Conservation (phyloP, 345 rosid genomes). For the Lumnitzera racemosa region DNA sequence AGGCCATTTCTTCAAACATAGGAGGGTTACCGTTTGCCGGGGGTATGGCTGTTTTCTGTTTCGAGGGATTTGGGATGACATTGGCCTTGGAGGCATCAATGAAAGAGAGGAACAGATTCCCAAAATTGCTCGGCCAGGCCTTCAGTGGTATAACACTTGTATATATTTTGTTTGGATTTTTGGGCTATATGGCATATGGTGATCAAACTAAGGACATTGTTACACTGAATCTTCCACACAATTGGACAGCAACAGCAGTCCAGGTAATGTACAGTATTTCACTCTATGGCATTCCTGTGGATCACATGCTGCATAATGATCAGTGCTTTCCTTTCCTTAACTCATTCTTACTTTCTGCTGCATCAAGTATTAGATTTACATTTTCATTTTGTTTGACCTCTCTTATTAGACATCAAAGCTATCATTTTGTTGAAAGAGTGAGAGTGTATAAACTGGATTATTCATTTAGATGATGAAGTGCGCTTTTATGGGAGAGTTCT, state of each 20-base stretch:
- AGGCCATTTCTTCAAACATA: slow-evolving; percentile 45
- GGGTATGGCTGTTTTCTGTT: slow-evolving; percentile 91
- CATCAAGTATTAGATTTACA: too few relatives aligned
- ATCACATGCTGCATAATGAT: not conserved
- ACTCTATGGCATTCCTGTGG: not conserved
- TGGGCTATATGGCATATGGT: slow-evolving; percentile 88
- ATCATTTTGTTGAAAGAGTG: too few relatives aligned
- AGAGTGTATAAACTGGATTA: too few relatives aligned
- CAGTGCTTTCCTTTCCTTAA: too few relatives aligned
- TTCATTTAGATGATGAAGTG: too few relatives aligned
- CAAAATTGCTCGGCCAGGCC: slow-evolving; percentile 50
- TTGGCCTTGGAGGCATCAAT: slow-evolving; percentile 73
- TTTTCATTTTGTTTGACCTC: too few relatives aligned
- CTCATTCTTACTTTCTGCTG: too few relatives aligned
- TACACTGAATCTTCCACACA: slow-evolving; percentile 68
- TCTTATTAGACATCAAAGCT: too few relatives aligned
- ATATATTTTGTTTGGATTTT: slow-evolving; percentile 63
- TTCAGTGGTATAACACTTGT: slow-evolving; percentile 57
- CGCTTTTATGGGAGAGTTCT: too few relatives aligned
- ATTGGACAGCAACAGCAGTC: slow-evolving; percentile 66
- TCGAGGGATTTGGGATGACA: slow-evolving; percentile 95
- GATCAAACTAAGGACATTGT: slow-evolving; percentile 73
- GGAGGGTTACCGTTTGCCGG: slow-evolving; percentile 81
- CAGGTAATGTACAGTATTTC: slow-evolving; percentile 37
- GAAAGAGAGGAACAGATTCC: slow-evolving; percentile 57